Evolutionary conservation across 2,329 filamentous ascomycete genomes (phyloP), one percentile per base, ranked within the genome.

Genomic region (Penicillium sp.): DNA sequence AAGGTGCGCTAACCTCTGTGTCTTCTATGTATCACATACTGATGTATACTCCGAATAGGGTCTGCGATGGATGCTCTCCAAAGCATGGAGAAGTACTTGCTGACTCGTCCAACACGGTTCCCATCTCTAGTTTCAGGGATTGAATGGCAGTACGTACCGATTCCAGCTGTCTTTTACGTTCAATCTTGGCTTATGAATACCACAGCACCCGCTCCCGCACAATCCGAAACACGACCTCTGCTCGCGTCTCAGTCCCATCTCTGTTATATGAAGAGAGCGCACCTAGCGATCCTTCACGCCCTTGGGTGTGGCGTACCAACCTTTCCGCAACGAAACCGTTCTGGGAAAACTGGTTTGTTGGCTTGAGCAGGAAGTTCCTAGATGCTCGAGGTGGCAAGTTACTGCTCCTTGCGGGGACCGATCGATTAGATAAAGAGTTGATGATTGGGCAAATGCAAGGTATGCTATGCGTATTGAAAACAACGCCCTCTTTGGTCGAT

Each of bases 391-490:
- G 90, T 27, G 92, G 91, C 8, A 97, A 97, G 72, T 73, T 96
- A 57, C 76, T 97, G 47, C 75, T 97, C 47, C 81, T 97, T 30
- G 93, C 92, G 3, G 92, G 92, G 16, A 96, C 92, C 10, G 93
- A 97, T 75, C 81, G 92, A 45, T 73, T 97, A 53, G 92, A 97
- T 70, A 96, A 90, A 61, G 92, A 96, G 68, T 76, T 97, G 67
- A 96, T 90, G 72, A 96, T 97, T 71, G 92, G 92, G 14, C 92
- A 97, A 75, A 97, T 97, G 92, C 92, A 97, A 79, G 92, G 90
- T 89, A 76, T 63, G 73, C 67, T 89, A 76, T 63, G 73, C 67
- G 10, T 14, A 16, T 18, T 23, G 8, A 19, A 34, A 14, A 29
- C 54, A n/a, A n/a, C 35, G 27, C 3, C 10, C 7, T 11, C 14